Percentiles rank a stretch among this genome's conserved stretches.
phyloP scores from a whole-genome alignment of 2,329 filamentous ascomycete species.

The Nannizziopsis barbatae region DNA sequence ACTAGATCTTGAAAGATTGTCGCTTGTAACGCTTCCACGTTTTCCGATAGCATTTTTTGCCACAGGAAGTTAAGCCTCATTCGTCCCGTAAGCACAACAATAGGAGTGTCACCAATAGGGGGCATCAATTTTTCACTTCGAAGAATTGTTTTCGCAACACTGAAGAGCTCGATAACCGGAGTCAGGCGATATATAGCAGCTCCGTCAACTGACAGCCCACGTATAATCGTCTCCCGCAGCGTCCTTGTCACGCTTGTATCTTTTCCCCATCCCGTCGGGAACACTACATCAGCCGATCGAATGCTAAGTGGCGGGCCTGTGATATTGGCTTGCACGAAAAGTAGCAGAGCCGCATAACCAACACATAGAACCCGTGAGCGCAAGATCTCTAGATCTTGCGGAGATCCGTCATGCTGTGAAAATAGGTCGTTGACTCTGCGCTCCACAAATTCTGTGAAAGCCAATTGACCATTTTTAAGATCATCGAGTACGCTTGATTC shows the following conservation, averaged over 20 bases:
- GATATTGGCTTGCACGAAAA: constrained; percentile 76
- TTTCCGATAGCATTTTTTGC: constrained; percentile 55
- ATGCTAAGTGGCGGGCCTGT: constrained; percentile 71
- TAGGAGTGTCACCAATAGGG: constrained; percentile 26
- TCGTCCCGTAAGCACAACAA: constrained; percentile 46
- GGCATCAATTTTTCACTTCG: constrained; percentile 36
- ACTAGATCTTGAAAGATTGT: constrained; percentile 22
- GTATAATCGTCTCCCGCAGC: constrained; percentile 34
- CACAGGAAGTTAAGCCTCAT: constrained; percentile 65
- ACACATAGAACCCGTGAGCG: constrained; percentile 41
- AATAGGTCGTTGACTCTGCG: constrained; percentile 23
- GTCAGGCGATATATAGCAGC: constrained; percentile 52
- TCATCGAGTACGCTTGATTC: neutral
- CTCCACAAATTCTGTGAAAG: constrained; percentile 30
- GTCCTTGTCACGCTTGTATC: constrained; percentile 10
- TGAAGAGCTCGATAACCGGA: constrained; percentile 72
- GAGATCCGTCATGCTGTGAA: neutral
- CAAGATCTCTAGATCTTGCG: constrained; percentile 16
- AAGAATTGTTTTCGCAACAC: constrained; percentile 53
- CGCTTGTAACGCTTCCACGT: constrained; percentile 43
- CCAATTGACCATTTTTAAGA: neutral
- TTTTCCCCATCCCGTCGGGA: constrained; percentile 33
- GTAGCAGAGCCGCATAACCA: constrained; percentile 59
- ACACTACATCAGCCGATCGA: constrained; percentile 38
- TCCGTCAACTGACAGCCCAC: neutral